Base-by-base conservation (phyloP, 2,329 filamentous ascomycete genomes). In the Proliferodiscus dingleyae region DNA sequence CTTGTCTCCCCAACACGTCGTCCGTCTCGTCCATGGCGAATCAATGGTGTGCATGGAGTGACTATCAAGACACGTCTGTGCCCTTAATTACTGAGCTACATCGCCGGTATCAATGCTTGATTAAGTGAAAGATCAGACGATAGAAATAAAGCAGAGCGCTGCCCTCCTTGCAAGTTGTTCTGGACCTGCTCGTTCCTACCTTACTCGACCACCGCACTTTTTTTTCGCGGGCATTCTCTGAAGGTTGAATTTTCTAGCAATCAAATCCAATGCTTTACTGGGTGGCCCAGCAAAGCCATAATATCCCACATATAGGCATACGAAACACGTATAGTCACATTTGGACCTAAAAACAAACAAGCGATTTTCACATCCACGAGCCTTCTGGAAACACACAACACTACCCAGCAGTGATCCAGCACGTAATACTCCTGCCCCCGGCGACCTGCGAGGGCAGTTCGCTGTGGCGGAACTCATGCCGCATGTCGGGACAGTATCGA, bases 401-500 rank as follows among this genome's bases (percentile, higher is more conserved):
- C 56, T 47, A 43, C 49, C 47, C 49, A 58, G 57, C 58, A 53
- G 55, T 60, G 54, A 58, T 61, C 53, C 55, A 60, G 50, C 56
- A 55, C 48, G 49, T 61, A 56, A 43, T 56, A 47, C 40, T 76
- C 64, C 72, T 78, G 64, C 77, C 67, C 68, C 73, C 77, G 73
- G 78, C 76, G 76, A 74, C 77, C 81, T 81, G 81, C 80, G 79
- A 81, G 81, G 78, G 82, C 81, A 80, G 72, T 70, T 77, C 75
- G 81, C 81, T 85, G 82, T 85, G 81, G 82, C 80, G 80, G 80
- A 76, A 80, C 79, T 80, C 77, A 85, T 85, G 34, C 19, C 34
- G 80, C 69, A 77, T 63, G 61, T 63, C 61, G 59, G 57, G 55
- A 26, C 24, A 26, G 69, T 87, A 87, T 74, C 79, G 81, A 76